These are phyloP conservation scores for Pseudogymnoascus pannorum DNA, from an alignment of 2,329 filamentous ascomycete genomes.

Conservation along the genomic window DNA sequence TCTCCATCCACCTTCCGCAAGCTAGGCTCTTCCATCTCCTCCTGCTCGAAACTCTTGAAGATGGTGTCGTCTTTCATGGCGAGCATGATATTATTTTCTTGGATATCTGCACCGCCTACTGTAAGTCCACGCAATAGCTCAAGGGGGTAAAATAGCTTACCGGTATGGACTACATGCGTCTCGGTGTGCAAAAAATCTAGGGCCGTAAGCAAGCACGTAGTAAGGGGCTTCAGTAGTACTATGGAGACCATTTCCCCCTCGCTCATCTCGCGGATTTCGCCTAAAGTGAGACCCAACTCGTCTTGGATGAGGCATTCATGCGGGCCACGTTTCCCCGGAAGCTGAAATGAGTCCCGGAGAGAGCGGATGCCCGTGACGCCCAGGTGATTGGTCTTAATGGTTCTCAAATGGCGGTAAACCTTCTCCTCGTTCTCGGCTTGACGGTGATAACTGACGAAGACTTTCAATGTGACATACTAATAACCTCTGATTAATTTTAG, in stretches of 20 bases:
- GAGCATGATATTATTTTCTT: slow-evolving; percentile 29
- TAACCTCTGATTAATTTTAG: not conserved
- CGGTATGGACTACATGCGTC: slow-evolving; percentile 22
- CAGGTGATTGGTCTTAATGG: slow-evolving; percentile 24
- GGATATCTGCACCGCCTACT: slow-evolving; percentile 23
- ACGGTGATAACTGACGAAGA: slow-evolving; percentile 7
- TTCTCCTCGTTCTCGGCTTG: slow-evolving; percentile 21
- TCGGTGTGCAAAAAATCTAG: slow-evolving; percentile 24
- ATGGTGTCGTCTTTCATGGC: slow-evolving; percentile 26
- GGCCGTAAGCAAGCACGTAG: slow-evolving; percentile 16
- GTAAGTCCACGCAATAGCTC: slow-evolving; percentile 2
- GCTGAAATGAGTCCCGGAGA: slow-evolving; percentile 30
- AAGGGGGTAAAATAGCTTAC: slow-evolving; percentile 13
- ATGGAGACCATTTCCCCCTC: slow-evolving; percentile 10
- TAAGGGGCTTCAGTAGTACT: slow-evolving; percentile 16
- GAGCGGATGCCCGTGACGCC: slow-evolving; percentile 27
- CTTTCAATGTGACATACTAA: slow-evolving; percentile 12
- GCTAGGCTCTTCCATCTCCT: slow-evolving; percentile 17
- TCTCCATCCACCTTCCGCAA: slow-evolving; percentile 25
- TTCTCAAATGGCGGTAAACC: slow-evolving; percentile 26
- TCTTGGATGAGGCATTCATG: slow-evolving; percentile 22
- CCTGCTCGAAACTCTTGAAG: slow-evolving; percentile 24
- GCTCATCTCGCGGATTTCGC: slow-evolving; percentile 14
- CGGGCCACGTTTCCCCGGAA: slow-evolving; percentile 17
- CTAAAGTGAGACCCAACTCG: slow-evolving; percentile 17